Conservation (phyloP, 345 rosid genomes). For the Citrus cavaleriei region DNA sequence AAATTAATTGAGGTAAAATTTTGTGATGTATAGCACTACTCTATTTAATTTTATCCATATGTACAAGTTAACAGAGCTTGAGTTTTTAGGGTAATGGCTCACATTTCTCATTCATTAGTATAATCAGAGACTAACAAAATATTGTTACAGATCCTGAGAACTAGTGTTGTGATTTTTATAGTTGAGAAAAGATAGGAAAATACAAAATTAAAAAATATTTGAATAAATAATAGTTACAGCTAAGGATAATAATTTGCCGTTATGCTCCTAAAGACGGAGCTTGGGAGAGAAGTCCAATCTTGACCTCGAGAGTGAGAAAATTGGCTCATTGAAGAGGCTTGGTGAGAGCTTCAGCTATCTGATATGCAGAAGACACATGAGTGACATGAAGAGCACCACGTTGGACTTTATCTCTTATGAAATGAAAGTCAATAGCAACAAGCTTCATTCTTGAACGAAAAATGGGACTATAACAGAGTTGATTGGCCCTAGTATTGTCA, state of each 20-base stretch:
- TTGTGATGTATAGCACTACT: accelerated
- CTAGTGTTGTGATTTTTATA: too few relatives aligned
- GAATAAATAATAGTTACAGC: too few relatives aligned
- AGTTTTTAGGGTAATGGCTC: too few relatives aligned
- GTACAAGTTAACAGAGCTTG: too few relatives aligned
- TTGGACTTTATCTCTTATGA: background rate
- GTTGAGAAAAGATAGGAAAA: too few relatives aligned
- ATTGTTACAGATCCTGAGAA: too few relatives aligned
- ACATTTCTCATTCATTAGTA: too few relatives aligned
- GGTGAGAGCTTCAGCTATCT: background rate
- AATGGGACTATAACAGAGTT: background rate
- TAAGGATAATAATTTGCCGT: background rate
- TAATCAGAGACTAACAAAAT: too few relatives aligned
- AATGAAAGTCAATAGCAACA: background rate
- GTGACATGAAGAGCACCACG: background rate
- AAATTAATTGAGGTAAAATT: too few relatives aligned
- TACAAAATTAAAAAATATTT: too few relatives aligned
- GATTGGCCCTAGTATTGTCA: background rate
- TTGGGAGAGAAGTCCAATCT: background rate
- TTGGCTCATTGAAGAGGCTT: background rate
- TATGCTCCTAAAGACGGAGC: background rate
- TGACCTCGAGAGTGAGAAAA: background rate
- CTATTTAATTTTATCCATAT: too few relatives aligned
- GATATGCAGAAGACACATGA: background rate
- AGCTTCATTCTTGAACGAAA: background rate